Percentiles rank a stretch among this genome's conserved stretches.
Evolutionary conservation across 805 yeast genomes (phyloP).

Genomic region (Komagataella pseudopastoris): DNA sequence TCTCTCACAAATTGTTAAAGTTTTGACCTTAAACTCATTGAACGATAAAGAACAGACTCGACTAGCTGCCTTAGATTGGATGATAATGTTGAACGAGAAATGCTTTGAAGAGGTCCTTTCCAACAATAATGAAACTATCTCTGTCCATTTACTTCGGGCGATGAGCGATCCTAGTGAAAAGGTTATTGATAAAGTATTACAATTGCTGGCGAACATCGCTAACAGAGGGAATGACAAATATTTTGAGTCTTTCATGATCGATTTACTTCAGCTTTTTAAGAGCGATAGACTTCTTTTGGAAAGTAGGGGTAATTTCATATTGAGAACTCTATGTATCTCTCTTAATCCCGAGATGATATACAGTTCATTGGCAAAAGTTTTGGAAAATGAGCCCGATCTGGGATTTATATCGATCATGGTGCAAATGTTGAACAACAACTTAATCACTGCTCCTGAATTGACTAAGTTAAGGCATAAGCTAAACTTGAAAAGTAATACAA

Average conservation of each 20-base stretch:
- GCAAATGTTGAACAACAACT: constrained; percentile 75
- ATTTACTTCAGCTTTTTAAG: constrained; percentile 56
- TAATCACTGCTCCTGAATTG: constrained; percentile 79
- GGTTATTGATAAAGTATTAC: constrained; percentile 63
- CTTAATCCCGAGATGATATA: constrained; percentile 76
- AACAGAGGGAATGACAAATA: constrained; percentile 60
- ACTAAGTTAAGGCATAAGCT: constrained; percentile 54
- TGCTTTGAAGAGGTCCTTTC: constrained; percentile 45
- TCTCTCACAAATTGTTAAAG: constrained; percentile 50
- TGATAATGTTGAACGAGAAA: constrained; percentile 63
- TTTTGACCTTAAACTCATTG: constrained; percentile 57
- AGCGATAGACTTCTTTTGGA: constrained; percentile 55
- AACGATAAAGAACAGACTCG: constrained; percentile 73
- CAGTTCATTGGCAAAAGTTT: constrained; percentile 63
- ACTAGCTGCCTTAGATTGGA: constrained; percentile 82
- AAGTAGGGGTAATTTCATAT: constrained; percentile 67
- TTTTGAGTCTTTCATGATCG: constrained; percentile 62
- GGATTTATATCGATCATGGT: constrained; percentile 71
- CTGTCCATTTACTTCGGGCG: constrained; percentile 61
- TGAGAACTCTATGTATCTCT: constrained; percentile 71
- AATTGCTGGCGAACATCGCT: constrained; percentile 61
- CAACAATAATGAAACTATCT: constrained; percentile 48
- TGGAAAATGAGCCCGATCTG: constrained; percentile 45
- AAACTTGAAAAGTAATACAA: constrained; percentile 17
- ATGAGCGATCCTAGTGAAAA: constrained; percentile 56